A percentile compares a stretch with the other conserved stretches of the same genome.
phyloP scores from a whole-genome alignment of 1,284 basidiomycete genomes.

The Inonotus hispidus region DNA sequence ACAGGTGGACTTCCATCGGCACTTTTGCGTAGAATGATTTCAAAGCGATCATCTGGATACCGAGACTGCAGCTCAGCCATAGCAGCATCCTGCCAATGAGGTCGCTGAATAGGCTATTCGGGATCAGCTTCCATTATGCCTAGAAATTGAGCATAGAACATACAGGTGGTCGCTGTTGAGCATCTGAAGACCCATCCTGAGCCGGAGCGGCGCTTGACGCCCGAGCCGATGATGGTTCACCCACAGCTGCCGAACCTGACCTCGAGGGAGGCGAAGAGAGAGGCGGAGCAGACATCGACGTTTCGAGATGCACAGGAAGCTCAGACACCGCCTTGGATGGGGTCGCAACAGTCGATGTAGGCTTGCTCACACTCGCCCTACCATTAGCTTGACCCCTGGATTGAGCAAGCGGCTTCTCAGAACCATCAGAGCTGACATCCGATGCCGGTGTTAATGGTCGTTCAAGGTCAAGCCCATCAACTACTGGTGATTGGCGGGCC shows the following conservation, averaged over 20 bases:
- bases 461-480: slow-evolving; percentile 29
- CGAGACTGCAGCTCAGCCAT: slow-evolving; percentile 60
- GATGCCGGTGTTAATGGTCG: slow-evolving; percentile 54
- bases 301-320: slow-evolving; percentile 15
- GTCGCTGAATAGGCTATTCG: slow-evolving; percentile 37
- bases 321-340: slow-evolving; percentile 18
- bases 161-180: slow-evolving; percentile 4
- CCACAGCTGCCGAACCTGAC: not conserved
- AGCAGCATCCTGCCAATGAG: slow-evolving; percentile 66
- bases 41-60: slow-evolving; percentile 83
- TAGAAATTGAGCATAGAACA: not conserved
- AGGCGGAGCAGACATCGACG: not conserved
- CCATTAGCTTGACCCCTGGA: slow-evolving; percentile 45
- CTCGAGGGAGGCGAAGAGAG: not conserved
- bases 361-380: slow-evolving; percentile 31
- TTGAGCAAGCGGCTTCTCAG: slow-evolving; percentile 63
- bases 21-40: slow-evolving; percentile 62
- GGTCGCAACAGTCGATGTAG: slow-evolving; percentile 24
- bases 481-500: slow-evolving; percentile 28
- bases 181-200: not conserved
- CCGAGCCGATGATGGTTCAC: slow-evolving; percentile 10
- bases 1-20: slow-evolving; percentile 51
- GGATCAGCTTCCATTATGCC: not conserved
- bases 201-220: slow-evolving; percentile 8
- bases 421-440: slow-evolving; percentile 54